These are phyloP conservation scores for Neodidymelliopsis sp. DNA, from an alignment of 2,329 filamentous ascomycete species.

Conservation along the genomic window DNA sequence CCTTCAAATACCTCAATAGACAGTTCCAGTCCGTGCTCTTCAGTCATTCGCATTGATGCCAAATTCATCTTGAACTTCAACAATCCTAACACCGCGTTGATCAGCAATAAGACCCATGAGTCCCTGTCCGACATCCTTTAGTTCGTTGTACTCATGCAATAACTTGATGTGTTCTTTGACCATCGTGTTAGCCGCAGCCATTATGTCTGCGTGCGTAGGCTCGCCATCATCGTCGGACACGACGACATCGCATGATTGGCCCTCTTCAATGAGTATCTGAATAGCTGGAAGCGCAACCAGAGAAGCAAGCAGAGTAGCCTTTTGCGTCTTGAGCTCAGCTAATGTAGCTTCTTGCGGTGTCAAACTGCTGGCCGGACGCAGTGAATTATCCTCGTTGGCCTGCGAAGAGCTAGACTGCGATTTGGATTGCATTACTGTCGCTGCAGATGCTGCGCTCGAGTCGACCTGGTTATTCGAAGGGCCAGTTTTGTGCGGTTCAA, in stretches of 20 bases:
- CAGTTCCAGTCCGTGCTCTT: conserved; percentile 17
- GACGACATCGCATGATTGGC: conserved; percentile 28
- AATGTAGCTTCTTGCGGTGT: conserved; percentile 58
- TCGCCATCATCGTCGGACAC: conserved; percentile 27
- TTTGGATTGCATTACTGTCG: not conserved
- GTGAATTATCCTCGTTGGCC: not conserved
- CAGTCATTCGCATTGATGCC: conserved; percentile 55
- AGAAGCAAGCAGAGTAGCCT: conserved; percentile 44
- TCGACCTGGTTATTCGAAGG: not conserved
- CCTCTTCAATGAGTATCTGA: conserved; percentile 45
- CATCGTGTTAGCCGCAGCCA: conserved; percentile 58
- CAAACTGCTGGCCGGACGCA: conserved; percentile 1
- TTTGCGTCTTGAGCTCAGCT: conserved; percentile 55
- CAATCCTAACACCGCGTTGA: conserved; percentile 63
- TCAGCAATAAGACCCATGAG: conserved; percentile 74
- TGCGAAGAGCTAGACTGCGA: conserved; percentile 2
- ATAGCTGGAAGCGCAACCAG: conserved; percentile 40
- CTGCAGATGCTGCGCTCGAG: not conserved
- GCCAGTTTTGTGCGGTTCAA: too few species aligned
- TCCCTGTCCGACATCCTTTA: conserved; percentile 72
- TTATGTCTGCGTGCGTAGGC: conserved; percentile 40
- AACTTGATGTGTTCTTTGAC: conserved; percentile 70
- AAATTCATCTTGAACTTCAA: conserved; percentile 58
- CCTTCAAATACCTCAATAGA: too few species aligned
- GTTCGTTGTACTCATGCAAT: conserved; percentile 74